These are phyloP conservation scores for Cyclocybe cylindracea DNA, from an alignment of 768 basidiomycete species.

Conservation along the genomic window DNA sequence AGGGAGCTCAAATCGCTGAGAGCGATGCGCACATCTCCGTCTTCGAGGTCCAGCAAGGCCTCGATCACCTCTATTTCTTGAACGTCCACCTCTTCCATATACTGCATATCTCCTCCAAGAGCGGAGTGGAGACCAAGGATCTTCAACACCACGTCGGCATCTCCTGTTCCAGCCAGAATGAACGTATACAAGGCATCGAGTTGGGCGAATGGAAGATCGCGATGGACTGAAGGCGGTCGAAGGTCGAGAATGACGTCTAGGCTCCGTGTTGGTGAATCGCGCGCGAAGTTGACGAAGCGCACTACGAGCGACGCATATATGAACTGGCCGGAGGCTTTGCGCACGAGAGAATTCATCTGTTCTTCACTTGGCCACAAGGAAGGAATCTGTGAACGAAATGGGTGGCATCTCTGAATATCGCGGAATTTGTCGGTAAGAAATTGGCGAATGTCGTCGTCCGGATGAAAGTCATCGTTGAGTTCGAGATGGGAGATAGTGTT, in stretches of 20 bases:
- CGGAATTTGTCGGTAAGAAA: slow-evolving; percentile 9
- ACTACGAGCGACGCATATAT: slow-evolving; percentile 16
- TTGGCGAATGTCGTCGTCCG: slow-evolving; percentile 12
- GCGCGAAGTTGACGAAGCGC: slow-evolving; percentile 7
- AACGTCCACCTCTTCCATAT: background rate
- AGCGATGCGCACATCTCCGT: background rate
- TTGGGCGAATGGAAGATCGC: slow-evolving; percentile 9
- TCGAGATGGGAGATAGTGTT: background rate
- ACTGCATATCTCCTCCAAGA: background rate
- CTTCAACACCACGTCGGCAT: too few species aligned
- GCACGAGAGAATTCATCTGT: slow-evolving; percentile 7
- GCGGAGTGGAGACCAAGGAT: background rate
- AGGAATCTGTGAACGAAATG: slow-evolving; percentile 2
- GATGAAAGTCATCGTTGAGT: slow-evolving; percentile 12
- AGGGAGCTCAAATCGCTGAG: background rate
- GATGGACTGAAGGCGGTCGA: background rate
- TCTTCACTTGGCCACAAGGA: slow-evolving; percentile 14
- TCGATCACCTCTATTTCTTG: background rate
- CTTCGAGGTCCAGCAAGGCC: too few species aligned
- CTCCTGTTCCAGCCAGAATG: slow-evolving; percentile 1
- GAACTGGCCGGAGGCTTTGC: slow-evolving; percentile 18
- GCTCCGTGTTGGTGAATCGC: slow-evolving; percentile 6
- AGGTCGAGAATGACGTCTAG: slow-evolving; percentile 10
- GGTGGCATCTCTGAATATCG: slow-evolving; percentile 9
- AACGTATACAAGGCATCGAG: slow-evolving; percentile 15